These are phyloP conservation scores for Clitopilus hobsonii DNA, from an alignment of 768 basidiomycete species.

Conservation along the genomic window DNA sequence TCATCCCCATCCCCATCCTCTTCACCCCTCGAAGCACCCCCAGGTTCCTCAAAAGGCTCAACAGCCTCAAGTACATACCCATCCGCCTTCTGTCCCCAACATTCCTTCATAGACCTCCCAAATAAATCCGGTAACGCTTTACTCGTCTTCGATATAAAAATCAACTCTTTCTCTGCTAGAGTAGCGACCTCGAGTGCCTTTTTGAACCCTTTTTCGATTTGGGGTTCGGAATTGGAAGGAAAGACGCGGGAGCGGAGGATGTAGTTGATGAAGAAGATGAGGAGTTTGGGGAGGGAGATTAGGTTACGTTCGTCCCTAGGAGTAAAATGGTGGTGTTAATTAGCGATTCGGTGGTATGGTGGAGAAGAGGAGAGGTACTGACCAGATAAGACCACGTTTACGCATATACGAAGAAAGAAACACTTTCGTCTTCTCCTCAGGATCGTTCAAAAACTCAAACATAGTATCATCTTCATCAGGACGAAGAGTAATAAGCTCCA, in stretches of 20 bases:
- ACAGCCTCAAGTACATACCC: conserved; percentile 30
- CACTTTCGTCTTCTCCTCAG: conserved; percentile 51
- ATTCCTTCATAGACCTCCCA: conserved; percentile 39
- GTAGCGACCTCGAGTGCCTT: conserved; percentile 37
- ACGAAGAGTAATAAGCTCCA: too few species aligned
- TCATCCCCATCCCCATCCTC: background rate
- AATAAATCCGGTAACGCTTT: conserved; percentile 46
- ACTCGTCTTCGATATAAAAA: conserved; percentile 40
- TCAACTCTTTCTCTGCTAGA: conserved; percentile 43
- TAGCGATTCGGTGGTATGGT: too few species aligned
- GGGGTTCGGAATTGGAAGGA: conserved; percentile 34
- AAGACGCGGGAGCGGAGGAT: conserved; percentile 55
- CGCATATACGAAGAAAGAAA: conserved; percentile 71
- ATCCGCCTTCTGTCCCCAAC: conserved; percentile 45
- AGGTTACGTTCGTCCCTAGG: conserved; percentile 48
- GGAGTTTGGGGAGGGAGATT: conserved; percentile 43
- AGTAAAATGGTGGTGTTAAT: too few species aligned
- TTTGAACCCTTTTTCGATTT: conserved; percentile 39
- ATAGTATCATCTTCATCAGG: conserved; percentile 46
- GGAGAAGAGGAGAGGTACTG: conserved; percentile 13
- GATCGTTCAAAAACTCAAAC: conserved; percentile 54
- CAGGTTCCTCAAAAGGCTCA: conserved; percentile 5
- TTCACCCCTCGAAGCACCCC: too few species aligned
- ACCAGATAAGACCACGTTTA: conserved; percentile 69
- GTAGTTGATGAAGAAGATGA: conserved; percentile 58